Evolutionary conservation across 805 yeast species (phyloP), one percentile per base, ranked within the genome.

Genomic region (Spathaspora sp.): DNA sequence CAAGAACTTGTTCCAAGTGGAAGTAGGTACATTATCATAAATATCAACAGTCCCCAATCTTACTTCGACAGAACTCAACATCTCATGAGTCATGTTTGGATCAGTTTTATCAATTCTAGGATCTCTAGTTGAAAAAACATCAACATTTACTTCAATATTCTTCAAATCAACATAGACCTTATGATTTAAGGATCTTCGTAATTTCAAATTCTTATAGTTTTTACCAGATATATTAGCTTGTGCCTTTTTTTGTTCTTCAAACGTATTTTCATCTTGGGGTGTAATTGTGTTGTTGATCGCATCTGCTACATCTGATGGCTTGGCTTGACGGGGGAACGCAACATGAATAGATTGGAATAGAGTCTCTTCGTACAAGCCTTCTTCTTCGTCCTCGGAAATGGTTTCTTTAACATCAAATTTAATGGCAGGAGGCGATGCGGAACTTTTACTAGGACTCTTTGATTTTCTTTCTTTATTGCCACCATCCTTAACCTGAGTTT

Each of bases 1-100:
- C 29, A 85, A 73, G 64, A 91, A 84, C 68, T 87, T 87, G 59
- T 90, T 88, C 97, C 97, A 93, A 0, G 96, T 86, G 0, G 97
- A 93, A 0, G 91, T 81, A 0, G 90, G 86, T 1, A 92, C 83
- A 61, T 89, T 87, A 64, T 92, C 97, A 49, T 80, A 69, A 2
- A 90, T 73, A 48, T 80, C 83, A 44, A 89, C 69, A 40, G 82
- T 80, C 8, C 76, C 76, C 3, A 87, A 68, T 12, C 70, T 65
- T 1, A 89, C 44, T 12, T 70, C 77, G 11, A 85, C 64, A 5
- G 73, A 68, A 60, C 76, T 84, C 11, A 86, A 64, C 3, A 77
- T 45, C 48, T 80, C 84, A 17, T 76, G 73, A 7, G 66, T 61
- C 18, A 61, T 51, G 6, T 59, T 54, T 6, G 65, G 63, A 50